Evolutionary conservation across 1,284 basidiomycete genomes (phyloP), one percentile per base, ranked within the genome.

Genomic region (Ganoderma lingzhi): DNA sequence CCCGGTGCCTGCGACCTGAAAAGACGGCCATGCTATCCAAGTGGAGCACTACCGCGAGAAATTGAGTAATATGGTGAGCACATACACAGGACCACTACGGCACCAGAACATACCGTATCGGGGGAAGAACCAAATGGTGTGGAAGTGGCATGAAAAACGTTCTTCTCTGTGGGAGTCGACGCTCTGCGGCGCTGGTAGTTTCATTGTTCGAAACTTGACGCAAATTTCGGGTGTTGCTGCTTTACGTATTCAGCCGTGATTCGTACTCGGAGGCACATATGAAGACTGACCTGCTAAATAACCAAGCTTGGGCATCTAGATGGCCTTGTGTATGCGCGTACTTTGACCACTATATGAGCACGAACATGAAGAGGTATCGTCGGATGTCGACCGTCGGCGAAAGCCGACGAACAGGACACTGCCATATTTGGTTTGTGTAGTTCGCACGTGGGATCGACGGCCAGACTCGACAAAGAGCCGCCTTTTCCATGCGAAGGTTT

Each of bases 361-460:
- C 58, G 61, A 63, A 62, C 45, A 55, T 32, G 56, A 64, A n/a
- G 59, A 35, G 48, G 15, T 64, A 19, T 35, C 62, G n/a, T 59
- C 60, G 58, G 56, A 39, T 23, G 55, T 56, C 23, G 30, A 8
- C 55, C n/a, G 19, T 23, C 58, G 39, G 59, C 6, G 17, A 59
- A 35, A 19, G 56, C 56, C 56, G 56, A 51, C 28, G 30, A 3
- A 23, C 53, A 30, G 35, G 3, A 10, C 39, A 53, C 17, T 58
- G n/a, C 63, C 51, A 23, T 44, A 42, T 55, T 58, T 30, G 48
- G 48, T 39, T 12, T 37, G 42, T 58, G 63, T 56, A 41, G 45
- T 53, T 64, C 32, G 44, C 62, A 35, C 32, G n/a, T 12, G 35
- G 6, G 32, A 63, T 32, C 45, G 8, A 39, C 62, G 32, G 2